Evolutionary conservation across 2,329 filamentous ascomycete genomes (phyloP), one percentile per base, ranked within the genome.

Genomic region (Ophiocordyceps robertsii): DNA sequence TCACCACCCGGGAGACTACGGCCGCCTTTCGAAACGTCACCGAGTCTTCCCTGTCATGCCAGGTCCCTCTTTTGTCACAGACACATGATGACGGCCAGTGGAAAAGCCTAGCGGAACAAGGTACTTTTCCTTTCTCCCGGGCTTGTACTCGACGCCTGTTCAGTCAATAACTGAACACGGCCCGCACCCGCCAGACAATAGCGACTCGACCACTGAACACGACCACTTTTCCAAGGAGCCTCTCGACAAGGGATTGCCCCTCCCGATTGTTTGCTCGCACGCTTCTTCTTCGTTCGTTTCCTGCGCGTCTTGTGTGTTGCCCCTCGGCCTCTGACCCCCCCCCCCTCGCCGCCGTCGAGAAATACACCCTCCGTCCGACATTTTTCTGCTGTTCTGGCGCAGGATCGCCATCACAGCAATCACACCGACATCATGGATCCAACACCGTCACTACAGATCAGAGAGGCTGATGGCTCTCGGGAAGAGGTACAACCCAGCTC

Each of bases 401-500:
- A 21, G 49, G 49, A 21, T 46, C 49, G 49, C 46, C 46, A 42
- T 36, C 30, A 33, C 33, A 27, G 24, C 24, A 3, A 27, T 14
- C 43, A 37, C 29, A 42, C 40, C 43, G 32, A 47, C 46, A 49
- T 43, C 14, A 69, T 66, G 59, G 56, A 59, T 46, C 51, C 58
- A 40, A 58, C 58, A 19, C 53, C 56, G 39, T 61, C 58, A 17
- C 49, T 63, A 42, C 46, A 58, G 41, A 43, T 46, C 41, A 54
- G 57, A 45, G 56, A 51, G 43, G 47, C 53, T 13, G 50, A 53
- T 35, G 54, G 51, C 31, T 47, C 56, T 21, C 40, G 52, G 36
- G 47, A 51, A 45, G 54, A 55, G 46, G 53, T 57, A 47, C 54
- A 59, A 39, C 56, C 67, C 19, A 64, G 60, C 36, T 63, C 67